phyloP scores from a whole-genome alignment of 768 basidiomycete genomes.

The Dentipellis fragilis region DNA sequence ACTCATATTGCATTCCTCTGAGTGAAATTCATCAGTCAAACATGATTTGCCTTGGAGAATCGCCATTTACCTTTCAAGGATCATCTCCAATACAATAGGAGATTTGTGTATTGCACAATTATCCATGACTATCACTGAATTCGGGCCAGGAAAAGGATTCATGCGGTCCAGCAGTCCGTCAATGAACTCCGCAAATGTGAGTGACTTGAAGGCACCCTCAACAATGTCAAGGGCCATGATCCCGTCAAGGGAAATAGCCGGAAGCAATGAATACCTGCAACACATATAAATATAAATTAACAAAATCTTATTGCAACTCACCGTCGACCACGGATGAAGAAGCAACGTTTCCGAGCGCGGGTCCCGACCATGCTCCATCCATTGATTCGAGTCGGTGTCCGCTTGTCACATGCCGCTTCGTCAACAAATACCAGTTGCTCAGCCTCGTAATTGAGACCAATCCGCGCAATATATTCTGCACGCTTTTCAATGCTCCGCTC shows the following conservation, averaged over 20 bases:
- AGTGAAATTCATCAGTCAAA: not conserved
- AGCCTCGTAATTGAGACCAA: not conserved
- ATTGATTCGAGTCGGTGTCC: not conserved
- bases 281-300: not conserved
- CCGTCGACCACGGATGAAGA: not conserved
- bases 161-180: conserved; percentile 24
- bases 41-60: not conserved
- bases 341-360: not conserved
- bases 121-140: conserved; percentile 31
- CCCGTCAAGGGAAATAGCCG: conserved; percentile 26
- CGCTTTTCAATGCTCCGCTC: not conserved
- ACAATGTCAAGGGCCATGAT: conserved; percentile 22
- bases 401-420: not conserved
- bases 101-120: conserved; percentile 26
- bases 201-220: conserved; percentile 19
- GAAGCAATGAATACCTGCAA: conserved; percentile 25
- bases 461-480: not conserved
- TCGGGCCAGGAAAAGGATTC: conserved; percentile 26
- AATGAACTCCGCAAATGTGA: conserved; percentile 23
- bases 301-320: not conserved
- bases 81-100: conserved; percentile 17
- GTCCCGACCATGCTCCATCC: not conserved
- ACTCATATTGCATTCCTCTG: conserved; percentile 15
- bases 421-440: not conserved
- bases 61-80: conserved; percentile 22